Percentiles rank a stretch among this genome's conserved stretches.
phyloP scores from a whole-genome alignment of 176 grass and related monocot species.

The Lolium rigidum region DNA sequence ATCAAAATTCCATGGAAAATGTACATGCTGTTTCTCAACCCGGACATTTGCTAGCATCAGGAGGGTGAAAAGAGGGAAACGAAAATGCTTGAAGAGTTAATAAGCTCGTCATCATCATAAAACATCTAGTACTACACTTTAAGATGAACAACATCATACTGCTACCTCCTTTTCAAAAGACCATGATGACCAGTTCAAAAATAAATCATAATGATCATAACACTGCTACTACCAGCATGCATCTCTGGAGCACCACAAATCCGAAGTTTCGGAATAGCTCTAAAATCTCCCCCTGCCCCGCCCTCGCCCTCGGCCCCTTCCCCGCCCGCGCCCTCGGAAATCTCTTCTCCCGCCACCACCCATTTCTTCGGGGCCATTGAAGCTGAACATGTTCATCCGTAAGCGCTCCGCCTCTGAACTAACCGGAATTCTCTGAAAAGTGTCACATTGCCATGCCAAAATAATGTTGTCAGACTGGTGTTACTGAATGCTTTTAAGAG shows the following conservation, averaged over 20 bases:
- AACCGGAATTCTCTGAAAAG: conserved; percentile 43
- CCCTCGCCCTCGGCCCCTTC: conserved; percentile 47
- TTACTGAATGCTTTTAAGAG: neutral
- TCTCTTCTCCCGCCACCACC: conserved; percentile 52
- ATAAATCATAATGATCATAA: neutral
- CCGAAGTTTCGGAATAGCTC: neutral
- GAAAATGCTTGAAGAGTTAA: neutral
- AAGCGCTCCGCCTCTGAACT: conserved; percentile 69
- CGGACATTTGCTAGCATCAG: neutral
- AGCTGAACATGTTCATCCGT: conserved; percentile 89
- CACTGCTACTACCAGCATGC: neutral
- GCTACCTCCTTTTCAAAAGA: neutral
- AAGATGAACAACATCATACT: neutral
- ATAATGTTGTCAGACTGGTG: neutral
- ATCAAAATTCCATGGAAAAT: neutral
- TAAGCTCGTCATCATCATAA: neutral
- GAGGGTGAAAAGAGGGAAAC: neutral
- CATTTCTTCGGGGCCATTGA: conserved; percentile 59
- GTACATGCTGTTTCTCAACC: conserved; percentile 22
- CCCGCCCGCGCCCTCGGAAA: conserved; percentile 60
- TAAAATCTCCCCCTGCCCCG: conserved; percentile 60
- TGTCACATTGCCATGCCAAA: neutral
- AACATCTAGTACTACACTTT: neutral
- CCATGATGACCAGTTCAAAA: neutral
- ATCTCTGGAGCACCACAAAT: neutral